Conservation (phyloP, 192 early-diverging fungal genomes). For the Kappamyces sp. region DNA sequence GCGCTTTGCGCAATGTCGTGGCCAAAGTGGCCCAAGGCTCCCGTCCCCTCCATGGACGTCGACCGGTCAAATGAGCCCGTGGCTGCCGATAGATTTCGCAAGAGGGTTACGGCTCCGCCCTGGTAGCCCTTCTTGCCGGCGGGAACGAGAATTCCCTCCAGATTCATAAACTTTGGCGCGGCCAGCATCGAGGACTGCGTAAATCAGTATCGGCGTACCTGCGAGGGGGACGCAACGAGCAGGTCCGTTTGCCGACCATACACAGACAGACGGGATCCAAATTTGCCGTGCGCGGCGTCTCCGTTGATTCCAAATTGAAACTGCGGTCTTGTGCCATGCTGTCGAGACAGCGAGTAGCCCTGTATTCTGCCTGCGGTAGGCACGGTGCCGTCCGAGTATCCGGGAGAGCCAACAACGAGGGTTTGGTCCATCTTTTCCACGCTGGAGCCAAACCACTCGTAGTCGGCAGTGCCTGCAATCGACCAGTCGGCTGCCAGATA, state of each 20-base stretch:
- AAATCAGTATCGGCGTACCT: too few relatives aligned
- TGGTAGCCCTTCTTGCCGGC: constrained; percentile 12
- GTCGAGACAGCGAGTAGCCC: constrained; percentile 10
- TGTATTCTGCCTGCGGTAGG: neutral
- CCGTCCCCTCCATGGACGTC: constrained; percentile 1
- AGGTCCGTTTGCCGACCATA: neutral
- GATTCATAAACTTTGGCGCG: constrained; percentile 13
- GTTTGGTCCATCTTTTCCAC: constrained; percentile 18
- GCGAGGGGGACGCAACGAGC: constrained; percentile 8
- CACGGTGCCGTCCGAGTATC: constrained; percentile 20
- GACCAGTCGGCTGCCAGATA: constrained; percentile 31
- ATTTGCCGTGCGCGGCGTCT: neutral
- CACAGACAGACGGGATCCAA: neutral
- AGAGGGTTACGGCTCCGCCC: constrained; percentile 15
- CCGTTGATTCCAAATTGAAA: constrained; percentile 1
- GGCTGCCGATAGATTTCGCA: too few relatives aligned
- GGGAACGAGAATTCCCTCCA: constrained; percentile 11
- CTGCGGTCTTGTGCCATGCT: neutral
- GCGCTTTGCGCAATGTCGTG: too few relatives aligned
- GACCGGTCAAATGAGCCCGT: neutral
- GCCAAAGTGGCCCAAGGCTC: constrained; percentile 7
- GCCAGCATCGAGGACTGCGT: too few relatives aligned
- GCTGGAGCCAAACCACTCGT: constrained; percentile 51
- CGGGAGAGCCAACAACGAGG: constrained; percentile 49
- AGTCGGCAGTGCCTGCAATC: constrained; percentile 29